Evolutionary conservation across 257 asterid genomes (phyloP).

Genomic region (Nicotiana paniculata): DNA sequence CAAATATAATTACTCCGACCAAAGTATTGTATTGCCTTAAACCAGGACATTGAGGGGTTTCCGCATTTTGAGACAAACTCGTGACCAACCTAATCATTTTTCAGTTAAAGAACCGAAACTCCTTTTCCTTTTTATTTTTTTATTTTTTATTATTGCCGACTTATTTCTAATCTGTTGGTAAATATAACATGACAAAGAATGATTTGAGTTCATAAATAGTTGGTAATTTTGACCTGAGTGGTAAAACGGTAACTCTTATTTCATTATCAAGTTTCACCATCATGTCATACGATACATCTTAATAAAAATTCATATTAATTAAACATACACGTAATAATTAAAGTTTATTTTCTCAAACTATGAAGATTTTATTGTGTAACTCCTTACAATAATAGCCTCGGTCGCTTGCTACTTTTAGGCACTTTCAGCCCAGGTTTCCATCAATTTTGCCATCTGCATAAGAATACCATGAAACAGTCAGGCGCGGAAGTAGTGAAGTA

Average conservation of each 20-base stretch:
- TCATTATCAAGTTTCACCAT: background rate
- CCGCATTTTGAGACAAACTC: slow-evolving; percentile 10
- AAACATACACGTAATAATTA: background rate
- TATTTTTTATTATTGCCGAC: background rate
- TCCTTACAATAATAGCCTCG: background rate
- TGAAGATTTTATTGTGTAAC: background rate
- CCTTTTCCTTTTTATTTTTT: background rate
- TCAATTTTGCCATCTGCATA: background rate
- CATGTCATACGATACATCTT: background rate
- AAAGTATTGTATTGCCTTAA: background rate
- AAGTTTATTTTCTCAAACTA: background rate
- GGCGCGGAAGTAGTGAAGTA: too few relatives aligned
- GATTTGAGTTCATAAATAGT: background rate
- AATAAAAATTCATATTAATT: background rate
- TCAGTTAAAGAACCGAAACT: background rate
- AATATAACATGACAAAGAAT: background rate
- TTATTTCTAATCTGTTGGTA: background rate
- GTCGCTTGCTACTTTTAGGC: background rate
- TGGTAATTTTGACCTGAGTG: background rate
- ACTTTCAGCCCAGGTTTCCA: background rate
- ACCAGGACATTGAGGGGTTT: background rate
- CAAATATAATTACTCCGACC: background rate
- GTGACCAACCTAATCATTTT: slow-evolving; percentile 8
- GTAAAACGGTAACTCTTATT: background rate
- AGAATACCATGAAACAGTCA: background rate